A percentile compares a stretch with the other conserved stretches of the same genome.
phyloP scores from a whole-genome alignment of 2,329 filamentous ascomycete genomes.

The Colletotrichum tropicale region DNA sequence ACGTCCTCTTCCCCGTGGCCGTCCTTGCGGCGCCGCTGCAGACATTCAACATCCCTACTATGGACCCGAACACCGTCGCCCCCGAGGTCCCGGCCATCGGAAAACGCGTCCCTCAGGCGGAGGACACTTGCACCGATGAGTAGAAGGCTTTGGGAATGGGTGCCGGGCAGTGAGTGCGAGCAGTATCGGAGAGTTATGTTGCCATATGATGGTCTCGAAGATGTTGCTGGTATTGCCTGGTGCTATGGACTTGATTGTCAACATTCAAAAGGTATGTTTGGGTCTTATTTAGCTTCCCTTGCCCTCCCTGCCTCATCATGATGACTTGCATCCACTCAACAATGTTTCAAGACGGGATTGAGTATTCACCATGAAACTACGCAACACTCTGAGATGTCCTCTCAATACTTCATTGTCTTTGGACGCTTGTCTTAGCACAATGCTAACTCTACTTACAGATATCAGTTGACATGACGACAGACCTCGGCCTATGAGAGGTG shows the following conservation, averaged over 20 bases:
- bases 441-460: neutral
- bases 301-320: neutral
- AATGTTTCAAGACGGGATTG: conserved; percentile 46
- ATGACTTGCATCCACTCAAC: conserved; percentile 23
- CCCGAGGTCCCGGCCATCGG: conserved; percentile 10
- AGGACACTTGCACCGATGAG: conserved; percentile 9
- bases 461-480: neutral
- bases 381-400: neutral
- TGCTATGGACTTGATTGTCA: neutral
- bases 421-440: neutral
- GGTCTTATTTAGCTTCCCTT: neutral
- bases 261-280: neutral
- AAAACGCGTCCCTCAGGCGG: conserved; percentile 8
- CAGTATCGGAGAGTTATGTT: neutral
- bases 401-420: neutral
- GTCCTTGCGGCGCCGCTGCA: conserved; percentile 24
- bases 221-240: neutral
- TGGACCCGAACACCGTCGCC: conserved; percentile 13
- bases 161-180: neutral
- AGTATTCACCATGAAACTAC: conserved; percentile 36
- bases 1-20: conserved; percentile 22
- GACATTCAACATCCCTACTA: conserved; percentile 16
- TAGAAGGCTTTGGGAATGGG: neutral
- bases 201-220: neutral
- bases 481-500: too few species aligned